Evolutionary conservation across 108 stramenopile genomes (phyloP).

Genomic region (Pseudonitzschia delicatissima): DNA sequence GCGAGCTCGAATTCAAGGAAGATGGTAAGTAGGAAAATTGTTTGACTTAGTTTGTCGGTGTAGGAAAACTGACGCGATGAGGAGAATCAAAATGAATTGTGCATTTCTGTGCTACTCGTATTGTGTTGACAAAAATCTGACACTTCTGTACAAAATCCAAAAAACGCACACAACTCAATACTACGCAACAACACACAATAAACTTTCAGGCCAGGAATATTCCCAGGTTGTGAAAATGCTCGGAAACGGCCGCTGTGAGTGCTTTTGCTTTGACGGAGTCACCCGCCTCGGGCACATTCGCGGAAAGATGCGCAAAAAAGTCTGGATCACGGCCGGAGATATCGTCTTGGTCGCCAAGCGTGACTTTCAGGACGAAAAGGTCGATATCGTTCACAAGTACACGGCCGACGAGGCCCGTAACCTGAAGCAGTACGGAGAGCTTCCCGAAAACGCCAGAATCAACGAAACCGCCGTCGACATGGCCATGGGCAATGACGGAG

Average conservation of each 20-base stretch:
- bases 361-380: conserved; percentile 99
- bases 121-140: neutral
- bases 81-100: too few species aligned
- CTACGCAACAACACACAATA: too few species aligned
- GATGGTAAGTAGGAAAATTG: conserved; percentile 46
- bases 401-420: conserved; percentile 99
- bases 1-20: conserved; percentile 99
- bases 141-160: too few species aligned
- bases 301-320: conserved; percentile 99
- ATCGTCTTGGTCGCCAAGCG: conserved; percentile 97
- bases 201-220: conserved; percentile 72
- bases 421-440: conserved; percentile 98
- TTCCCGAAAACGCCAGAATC: conserved; percentile 97
- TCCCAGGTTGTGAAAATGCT: conserved; percentile 97
- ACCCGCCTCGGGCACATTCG: conserved; percentile 98
- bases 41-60: conserved; percentile 33
- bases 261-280: conserved; percentile 98
- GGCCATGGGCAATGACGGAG: conserved; percentile 94
- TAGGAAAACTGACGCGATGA: too few species aligned
- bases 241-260: conserved; percentile 97
- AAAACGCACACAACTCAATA: too few species aligned
- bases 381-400: conserved; percentile 99
- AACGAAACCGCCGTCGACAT: conserved; percentile 99
- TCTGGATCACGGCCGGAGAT: conserved; percentile 96
- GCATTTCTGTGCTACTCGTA: neutral